Conservation (phyloP, 306 rosid genomes). For the Trifolium dubium region DNA sequence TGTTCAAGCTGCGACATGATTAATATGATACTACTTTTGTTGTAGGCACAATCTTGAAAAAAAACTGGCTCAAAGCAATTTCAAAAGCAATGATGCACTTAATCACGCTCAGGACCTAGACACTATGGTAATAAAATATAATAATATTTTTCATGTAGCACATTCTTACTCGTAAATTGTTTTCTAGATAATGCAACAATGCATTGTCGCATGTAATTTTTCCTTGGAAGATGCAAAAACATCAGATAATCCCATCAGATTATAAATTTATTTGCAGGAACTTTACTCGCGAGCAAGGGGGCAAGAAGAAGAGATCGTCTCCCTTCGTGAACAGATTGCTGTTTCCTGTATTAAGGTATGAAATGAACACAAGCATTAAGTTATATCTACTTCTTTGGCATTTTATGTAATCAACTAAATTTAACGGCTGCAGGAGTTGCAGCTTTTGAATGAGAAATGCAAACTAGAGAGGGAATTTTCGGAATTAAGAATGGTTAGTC, state of each 20-base stretch:
- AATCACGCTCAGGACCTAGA: slow-evolving; percentile 65
- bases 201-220: slow-evolving; percentile 17
- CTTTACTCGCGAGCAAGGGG: slow-evolving; percentile 66
- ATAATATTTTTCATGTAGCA: slow-evolving; percentile 20
- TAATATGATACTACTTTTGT: slow-evolving; percentile 34
- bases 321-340: slow-evolving; percentile 81
- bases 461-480: slow-evolving; percentile 83
- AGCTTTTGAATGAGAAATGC: slow-evolving; percentile 78
- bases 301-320: slow-evolving; percentile 81
- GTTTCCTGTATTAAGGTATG: slow-evolving; percentile 78
- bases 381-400: slow-evolving; percentile 25
- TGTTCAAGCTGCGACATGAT: slow-evolving; percentile 28
- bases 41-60: slow-evolving; percentile 58
- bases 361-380: slow-evolving; percentile 18
- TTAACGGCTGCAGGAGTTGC: slow-evolving; percentile 70
- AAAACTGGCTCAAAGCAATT: slow-evolving; percentile 53
- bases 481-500: slow-evolving; percentile 86
- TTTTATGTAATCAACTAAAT: slow-evolving; percentile 38
- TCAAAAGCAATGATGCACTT: slow-evolving; percentile 50
- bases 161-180: background rate
- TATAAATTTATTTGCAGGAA: slow-evolving; percentile 60
- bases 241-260: slow-evolving; percentile 37
- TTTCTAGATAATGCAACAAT: background rate
- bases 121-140: slow-evolving; percentile 57
- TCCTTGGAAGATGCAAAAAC: slow-evolving; percentile 34